Base-by-base conservation (phyloP, 1,284 basidiomycete species). In the Phlebopus sp. region DNA sequence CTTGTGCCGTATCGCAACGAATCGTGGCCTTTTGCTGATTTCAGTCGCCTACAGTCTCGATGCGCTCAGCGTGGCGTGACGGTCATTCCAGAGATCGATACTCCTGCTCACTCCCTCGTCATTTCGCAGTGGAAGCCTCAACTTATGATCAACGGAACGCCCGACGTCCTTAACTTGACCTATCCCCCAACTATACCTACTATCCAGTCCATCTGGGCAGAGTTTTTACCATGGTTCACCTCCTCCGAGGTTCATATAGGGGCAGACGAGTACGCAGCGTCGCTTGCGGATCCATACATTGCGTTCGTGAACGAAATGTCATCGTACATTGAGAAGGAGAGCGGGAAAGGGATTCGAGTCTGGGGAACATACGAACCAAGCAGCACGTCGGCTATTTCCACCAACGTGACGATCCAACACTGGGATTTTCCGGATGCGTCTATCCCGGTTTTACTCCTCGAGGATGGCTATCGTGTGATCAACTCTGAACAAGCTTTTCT, bases 191-290 rank as follows among this genome's bases (percentile, higher is more conserved):
- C 69, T 3, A 63, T 69, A 39, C 66, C 67, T 11, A 64, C 63
- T 1, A 53, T 72, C 31, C 61, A 70, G 46, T 57, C 59, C 8
- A 61, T 72, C 25, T 73, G 70, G 70, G 54, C 62, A 5, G 66
- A 69, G 39, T 59, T 72, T 39, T 58, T 72, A 17, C 66, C 69
- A 2, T 71, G 69, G 70, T 68, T 73, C 39, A 57, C 62, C 5
- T 59, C 69, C 14, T 17, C 45, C 7, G 64, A 71, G 43, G 66
- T 72, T 18, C 69, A 68, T 13, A 71, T 72, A 32, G 71, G 71
- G 30, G 68, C 70, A 18, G 70, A 73, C 44, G 69, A 73, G 53
- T 73, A 71, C 48, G 35, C 44, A 8, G 29, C 58, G n/a, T 49
- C 55, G 9, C 53, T 72, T 4, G 69, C 67, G 1, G 54, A 69